Conservation (phyloP, 768 basidiomycete genomes). For the Agrocybe chaxingu region DNA sequence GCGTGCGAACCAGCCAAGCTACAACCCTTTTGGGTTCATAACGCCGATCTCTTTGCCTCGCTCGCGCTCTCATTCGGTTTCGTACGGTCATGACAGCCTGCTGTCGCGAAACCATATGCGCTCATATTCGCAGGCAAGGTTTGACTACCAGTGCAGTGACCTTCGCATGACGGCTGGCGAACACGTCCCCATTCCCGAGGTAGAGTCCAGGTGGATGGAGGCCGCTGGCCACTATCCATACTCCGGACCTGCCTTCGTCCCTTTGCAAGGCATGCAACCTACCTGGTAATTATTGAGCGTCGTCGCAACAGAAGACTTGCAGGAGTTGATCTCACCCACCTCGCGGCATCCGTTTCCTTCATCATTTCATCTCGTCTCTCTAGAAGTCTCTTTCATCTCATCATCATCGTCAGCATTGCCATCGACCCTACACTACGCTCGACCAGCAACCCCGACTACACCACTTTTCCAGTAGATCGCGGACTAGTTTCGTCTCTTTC, state of each 20-base stretch:
- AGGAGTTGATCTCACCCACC: conserved; percentile 6
- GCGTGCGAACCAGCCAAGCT: conserved; percentile 28
- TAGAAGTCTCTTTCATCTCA: conserved; percentile 26
- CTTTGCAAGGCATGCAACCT: conserved; percentile 43
- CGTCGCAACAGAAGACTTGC: conserved; percentile 10
- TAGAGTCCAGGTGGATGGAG: conserved; percentile 41
- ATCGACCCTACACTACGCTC: conserved; percentile 33
- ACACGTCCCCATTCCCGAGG: conserved; percentile 30
- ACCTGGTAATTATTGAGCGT: conserved; percentile 26
- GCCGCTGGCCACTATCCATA: conserved; percentile 35
- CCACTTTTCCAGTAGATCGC: conserved; percentile 21
- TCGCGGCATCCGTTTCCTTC: conserved; percentile 8
- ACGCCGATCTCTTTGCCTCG: conserved; percentile 37
- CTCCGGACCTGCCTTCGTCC: conserved; percentile 39
- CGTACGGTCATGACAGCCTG: conserved; percentile 48
- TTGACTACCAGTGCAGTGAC: conserved; percentile 50
- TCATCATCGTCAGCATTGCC: conserved; percentile 20
- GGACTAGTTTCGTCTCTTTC: conserved; percentile 22
- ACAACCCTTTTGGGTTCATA: conserved; percentile 35
- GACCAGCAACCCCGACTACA: conserved; percentile 25
- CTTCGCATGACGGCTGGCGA: conserved; percentile 41
- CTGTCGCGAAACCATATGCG: conserved; percentile 48
- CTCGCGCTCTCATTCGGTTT: conserved; percentile 56
- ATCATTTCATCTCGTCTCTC: conserved; percentile 19
- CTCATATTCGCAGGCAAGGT: conserved; percentile 58